Conservation (phyloP, 179 eudicot genomes). For the Vitellaria paradoxa region DNA sequence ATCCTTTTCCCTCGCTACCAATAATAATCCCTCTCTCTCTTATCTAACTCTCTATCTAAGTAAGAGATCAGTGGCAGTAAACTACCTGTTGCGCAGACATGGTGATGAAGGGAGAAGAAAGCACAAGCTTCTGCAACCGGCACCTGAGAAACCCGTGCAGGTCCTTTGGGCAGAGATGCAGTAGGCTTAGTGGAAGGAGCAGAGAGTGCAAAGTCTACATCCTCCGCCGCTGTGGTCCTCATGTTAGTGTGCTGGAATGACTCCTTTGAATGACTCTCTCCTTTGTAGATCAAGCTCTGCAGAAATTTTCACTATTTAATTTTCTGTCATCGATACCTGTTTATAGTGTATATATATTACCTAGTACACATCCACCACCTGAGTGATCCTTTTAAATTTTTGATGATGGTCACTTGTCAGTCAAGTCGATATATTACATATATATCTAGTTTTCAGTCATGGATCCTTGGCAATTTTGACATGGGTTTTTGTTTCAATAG, state of each 20-base stretch:
- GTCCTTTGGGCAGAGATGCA: constrained; percentile 15
- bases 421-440: too few relatives aligned
- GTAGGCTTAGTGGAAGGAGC: constrained; percentile 13
- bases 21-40: neutral
- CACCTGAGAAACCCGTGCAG: constrained; percentile 6
- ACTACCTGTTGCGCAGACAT: too few relatives aligned
- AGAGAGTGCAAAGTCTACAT: constrained; percentile 21
- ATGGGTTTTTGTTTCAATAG: too few relatives aligned
- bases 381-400: neutral
- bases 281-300: too few relatives aligned
- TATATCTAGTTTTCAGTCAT: too few relatives aligned
- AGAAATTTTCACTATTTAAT: neutral
- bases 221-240: constrained; percentile 15
- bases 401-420: too few relatives aligned
- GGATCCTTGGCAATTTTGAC: too few relatives aligned
- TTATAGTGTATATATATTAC: neutral
- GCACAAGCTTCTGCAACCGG: neutral
- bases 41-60: neutral
- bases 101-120: neutral
- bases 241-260: constrained; percentile 19
- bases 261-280: neutral
- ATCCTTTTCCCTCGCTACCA: neutral
- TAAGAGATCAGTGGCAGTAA: neutral
- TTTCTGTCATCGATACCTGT: neutral
- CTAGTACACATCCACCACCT: too few relatives aligned